Evolutionary conservation across 1,139 yeast species (phyloP), one percentile per base, ranked within the genome.

Genomic region (Taphrina betulina): DNA sequence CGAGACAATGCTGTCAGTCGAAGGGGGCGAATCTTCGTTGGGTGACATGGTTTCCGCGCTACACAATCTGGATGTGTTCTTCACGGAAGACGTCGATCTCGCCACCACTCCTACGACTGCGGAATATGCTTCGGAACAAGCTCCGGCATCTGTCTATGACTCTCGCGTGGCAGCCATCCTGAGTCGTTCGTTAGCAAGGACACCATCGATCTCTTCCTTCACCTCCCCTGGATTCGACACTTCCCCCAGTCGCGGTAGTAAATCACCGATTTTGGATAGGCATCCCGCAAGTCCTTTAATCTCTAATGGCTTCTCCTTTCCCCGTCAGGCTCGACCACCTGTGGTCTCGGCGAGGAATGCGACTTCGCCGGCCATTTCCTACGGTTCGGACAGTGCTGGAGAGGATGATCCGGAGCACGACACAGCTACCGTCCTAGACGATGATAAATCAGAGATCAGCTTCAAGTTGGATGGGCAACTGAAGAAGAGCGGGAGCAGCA

Each of bases 41-140:
- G 88, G 95, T 67, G 88, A 89, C 65, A 89, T 92, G 85, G 85
- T 95, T 83, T 95, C 96, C 0, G 95, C 95, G n/a, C 74, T 92
- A 60, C 97, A 90, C 66, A 95, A 89, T 65, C 77, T 92, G 63
- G 97, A 92, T 68, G 83, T 92, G 10, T 92, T 92, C 68, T 92
- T 92, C 71, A 86, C 95, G 0, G 84, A 82, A 54, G 94, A 85
- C 26, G 73, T 28, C 29, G 35, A 61, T 33, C 53, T 2, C 29
- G 46, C 52, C 20, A n/a, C 43, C 31, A 42, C 56, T 4, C 56
- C 50, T 5, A 42, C 29, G 12, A 23, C 71, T 34, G 73, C 77
- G 1, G 72, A 69, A 2, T 72, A 71, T 26, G 73, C 76, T 24
- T 76, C 70, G 4, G 74, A 72, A 23, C 72, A 82, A 7, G 76